Evolutionary conservation across 2,329 filamentous ascomycete genomes (phyloP).

Genomic region (Xylariomycetidae sp.): DNA sequence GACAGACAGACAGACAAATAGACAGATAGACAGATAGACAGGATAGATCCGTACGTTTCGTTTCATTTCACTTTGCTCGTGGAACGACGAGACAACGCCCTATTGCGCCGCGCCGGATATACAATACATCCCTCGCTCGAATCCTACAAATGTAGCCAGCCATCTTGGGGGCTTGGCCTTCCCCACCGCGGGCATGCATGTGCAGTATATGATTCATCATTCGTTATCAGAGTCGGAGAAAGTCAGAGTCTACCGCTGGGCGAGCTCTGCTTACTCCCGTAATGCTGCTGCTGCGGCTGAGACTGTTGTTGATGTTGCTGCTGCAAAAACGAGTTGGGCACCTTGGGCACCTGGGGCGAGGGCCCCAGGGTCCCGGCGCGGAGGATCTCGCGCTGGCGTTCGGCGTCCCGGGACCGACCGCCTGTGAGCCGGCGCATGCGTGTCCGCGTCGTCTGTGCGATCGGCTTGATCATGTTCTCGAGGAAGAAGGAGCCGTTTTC

Average conservation of each 20-base stretch:
- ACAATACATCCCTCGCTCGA: no score
- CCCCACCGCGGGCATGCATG: no score
- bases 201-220: no score
- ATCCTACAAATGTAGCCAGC: no score
- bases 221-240: no score
- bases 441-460: conserved; percentile 51
- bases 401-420: conserved; percentile 38
- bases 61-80: no score
- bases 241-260: neutral
- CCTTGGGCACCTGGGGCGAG: conserved; percentile 38
- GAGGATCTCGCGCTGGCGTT: conserved; percentile 32
- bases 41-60: no score
- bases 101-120: no score
- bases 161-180: no score
- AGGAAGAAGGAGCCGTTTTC: conserved; percentile 48
- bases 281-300: neutral
- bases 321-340: conserved; percentile 30
- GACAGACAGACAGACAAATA: no score
- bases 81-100: no score
- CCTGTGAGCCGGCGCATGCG: conserved; percentile 61
- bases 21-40: no score
- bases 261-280: neutral
- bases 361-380: conserved; percentile 22
- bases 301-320: conserved; percentile 13
- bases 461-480: conserved; percentile 58